Conservation (phyloP, 495 filamentous ascomycete genomes). For the Filosporella fistucella region DNA sequence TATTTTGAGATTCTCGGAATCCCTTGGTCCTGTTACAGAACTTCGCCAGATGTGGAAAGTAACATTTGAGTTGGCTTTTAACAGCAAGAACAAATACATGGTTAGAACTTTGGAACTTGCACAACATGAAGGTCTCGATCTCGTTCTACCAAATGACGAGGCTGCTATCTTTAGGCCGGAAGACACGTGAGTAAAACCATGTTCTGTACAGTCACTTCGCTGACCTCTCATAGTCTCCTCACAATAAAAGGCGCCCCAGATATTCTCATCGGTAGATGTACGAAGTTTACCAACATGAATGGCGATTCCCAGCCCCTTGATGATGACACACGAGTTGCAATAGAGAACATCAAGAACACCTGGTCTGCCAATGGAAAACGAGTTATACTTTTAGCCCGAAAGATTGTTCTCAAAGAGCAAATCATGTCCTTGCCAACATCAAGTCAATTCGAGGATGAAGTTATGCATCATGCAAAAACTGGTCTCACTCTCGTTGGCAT, state of each 20-base stretch:
- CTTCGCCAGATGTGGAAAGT: slow-evolving; percentile 48
- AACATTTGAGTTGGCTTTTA: slow-evolving; percentile 66
- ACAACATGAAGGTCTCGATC: slow-evolving; percentile 30
- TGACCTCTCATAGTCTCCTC: slow-evolving; percentile 29
- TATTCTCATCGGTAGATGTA: slow-evolving; percentile 53
- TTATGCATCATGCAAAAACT: slow-evolving; percentile 38
- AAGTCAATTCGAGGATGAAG: slow-evolving; percentile 46
- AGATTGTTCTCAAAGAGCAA: slow-evolving; percentile 36
- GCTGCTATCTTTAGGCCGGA: slow-evolving; percentile 32
- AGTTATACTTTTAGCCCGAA: slow-evolving; percentile 61
- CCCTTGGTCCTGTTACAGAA: slow-evolving; percentile 43
- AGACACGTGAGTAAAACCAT: slow-evolving; percentile 34
- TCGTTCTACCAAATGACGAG: slow-evolving; percentile 31
- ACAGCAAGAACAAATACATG: slow-evolving; percentile 79
- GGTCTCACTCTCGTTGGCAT: slow-evolving; percentile 58
- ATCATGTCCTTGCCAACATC: slow-evolving; percentile 31
- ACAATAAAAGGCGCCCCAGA: slow-evolving; percentile 65
- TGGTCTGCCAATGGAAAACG: slow-evolving; percentile 63
- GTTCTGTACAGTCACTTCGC: neutral
- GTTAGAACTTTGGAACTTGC: slow-evolving; percentile 38
- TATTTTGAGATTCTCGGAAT: slow-evolving; percentile 61
- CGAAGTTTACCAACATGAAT: slow-evolving; percentile 39
- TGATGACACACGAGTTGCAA: slow-evolving; percentile 25
- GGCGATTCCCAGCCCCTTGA: slow-evolving; percentile 42
- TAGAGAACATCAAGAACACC: slow-evolving; percentile 51